These are phyloP conservation scores for Calonectria leucothoes DNA, from an alignment of 2,329 filamentous ascomycete species.

Conservation along the genomic window DNA sequence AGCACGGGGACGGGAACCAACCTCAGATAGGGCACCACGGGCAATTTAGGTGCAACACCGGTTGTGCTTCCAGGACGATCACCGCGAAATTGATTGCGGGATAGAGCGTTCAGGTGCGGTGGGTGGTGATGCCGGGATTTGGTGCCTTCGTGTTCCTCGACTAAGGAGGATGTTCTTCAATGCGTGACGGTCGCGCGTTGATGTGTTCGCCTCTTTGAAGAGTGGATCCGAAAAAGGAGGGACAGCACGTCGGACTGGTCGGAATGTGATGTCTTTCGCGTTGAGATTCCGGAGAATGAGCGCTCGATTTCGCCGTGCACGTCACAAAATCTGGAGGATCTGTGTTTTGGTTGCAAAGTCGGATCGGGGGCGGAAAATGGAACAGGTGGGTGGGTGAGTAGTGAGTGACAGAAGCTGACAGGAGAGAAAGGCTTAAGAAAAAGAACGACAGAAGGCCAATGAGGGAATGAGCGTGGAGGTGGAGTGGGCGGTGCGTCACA, in stretches of 20 bases:
- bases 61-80: constrained; percentile 26
- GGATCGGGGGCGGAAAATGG: constrained; percentile 26
- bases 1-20: constrained; percentile 35
- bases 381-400: constrained; percentile 30
- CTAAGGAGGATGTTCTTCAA: constrained; percentile 1
- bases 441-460: constrained; percentile 29
- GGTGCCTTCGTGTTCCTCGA: constrained; percentile 15
- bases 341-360: constrained; percentile 1
- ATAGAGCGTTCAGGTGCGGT: constrained; percentile 25
- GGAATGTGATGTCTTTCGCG: constrained; percentile 37
- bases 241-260: constrained; percentile 28
- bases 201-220: constrained; percentile 13
- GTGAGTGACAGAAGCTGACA: constrained; percentile 31
- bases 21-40: constrained; percentile 37
- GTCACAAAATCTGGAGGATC: constrained; percentile 23
- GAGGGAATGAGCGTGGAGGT: constrained; percentile 27
- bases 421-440: constrained; percentile 24
- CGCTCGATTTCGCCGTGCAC: constrained; percentile 18
- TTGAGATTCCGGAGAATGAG: constrained; percentile 14
- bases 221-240: constrained; percentile 22
- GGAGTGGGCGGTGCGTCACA: constrained; percentile 34
- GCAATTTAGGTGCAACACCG: constrained; percentile 35
- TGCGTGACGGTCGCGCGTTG: background rate
- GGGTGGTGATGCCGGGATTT: constrained; percentile 9
- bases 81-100: constrained; percentile 34